These are phyloP conservation scores for Bacidia gigantensis DNA, from an alignment of 495 filamentous ascomycete genomes.

Conservation along the genomic window DNA sequence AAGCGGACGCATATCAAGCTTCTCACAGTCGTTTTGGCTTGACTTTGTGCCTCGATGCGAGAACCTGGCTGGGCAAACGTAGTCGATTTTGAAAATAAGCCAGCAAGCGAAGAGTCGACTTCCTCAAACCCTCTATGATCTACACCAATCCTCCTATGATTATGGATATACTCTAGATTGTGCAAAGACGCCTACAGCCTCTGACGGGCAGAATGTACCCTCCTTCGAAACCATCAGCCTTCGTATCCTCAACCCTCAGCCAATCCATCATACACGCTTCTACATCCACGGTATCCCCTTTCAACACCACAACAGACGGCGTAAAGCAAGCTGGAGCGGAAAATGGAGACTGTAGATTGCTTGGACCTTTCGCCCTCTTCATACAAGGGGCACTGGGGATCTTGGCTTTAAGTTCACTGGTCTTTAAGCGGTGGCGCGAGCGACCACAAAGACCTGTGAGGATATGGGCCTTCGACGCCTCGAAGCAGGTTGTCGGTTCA, in stretches of 20 bases:
- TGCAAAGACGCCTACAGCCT: no score
- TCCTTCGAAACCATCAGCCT: conserved; percentile 4
- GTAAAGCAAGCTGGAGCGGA: conserved; percentile 12
- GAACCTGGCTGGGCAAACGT: no score
- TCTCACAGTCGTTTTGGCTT: neutral
- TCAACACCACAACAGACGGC: neutral
- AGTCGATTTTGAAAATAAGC: neutral
- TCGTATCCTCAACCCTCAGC: conserved; percentile 2
- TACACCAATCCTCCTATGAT: neutral
- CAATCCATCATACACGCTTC: conserved; percentile 12
- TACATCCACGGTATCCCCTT: neutral
- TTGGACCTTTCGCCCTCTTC: conserved; percentile 77
- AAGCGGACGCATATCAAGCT: neutral
- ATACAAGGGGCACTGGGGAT: conserved; percentile 80
- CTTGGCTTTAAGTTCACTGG: conserved; percentile 69
- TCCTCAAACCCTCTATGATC: no score
- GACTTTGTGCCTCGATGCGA: neutral
- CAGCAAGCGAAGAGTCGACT: no score
- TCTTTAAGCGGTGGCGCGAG: conserved; percentile 88
- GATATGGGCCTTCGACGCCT: conserved; percentile 94
- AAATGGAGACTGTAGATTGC: conserved; percentile 62
- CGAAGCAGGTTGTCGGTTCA: conserved; percentile 93
- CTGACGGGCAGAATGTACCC: no score
- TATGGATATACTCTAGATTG: no score
- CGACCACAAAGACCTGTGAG: conserved; percentile 79